Percentiles rank a stretch among this genome's conserved stretches.
Conservation (phyloP, 2,329 filamentous ascomycete species). For the Rhytidhysteron rufulum region DNA sequence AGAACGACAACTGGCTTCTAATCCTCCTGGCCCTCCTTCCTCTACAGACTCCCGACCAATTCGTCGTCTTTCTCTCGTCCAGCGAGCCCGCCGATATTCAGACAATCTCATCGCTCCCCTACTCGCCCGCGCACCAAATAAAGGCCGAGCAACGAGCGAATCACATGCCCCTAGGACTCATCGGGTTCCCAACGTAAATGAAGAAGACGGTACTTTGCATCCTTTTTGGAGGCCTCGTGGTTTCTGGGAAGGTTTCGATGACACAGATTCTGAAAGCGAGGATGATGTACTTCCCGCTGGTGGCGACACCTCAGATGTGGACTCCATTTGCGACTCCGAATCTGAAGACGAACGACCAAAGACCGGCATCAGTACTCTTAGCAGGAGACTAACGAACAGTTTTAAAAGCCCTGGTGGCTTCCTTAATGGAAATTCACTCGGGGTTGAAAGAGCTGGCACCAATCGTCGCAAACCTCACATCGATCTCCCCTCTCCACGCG, state of each 20-base stretch:
- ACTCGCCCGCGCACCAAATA: slow-evolving; percentile 26
- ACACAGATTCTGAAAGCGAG: slow-evolving; percentile 35
- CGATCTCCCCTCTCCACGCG: slow-evolving; percentile 9
- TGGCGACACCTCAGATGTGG: slow-evolving; percentile 44
- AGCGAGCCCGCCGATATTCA: slow-evolving; percentile 45
- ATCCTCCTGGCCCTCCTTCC: slow-evolving; percentile 17
- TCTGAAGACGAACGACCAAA: slow-evolving; percentile 4
- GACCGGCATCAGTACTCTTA: slow-evolving; percentile 18
- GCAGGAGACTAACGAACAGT: slow-evolving; percentile 30
- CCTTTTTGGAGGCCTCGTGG: slow-evolving; percentile 61
- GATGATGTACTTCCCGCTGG: slow-evolving; percentile 39
- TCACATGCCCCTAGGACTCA: slow-evolving; percentile 18
- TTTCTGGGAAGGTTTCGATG: slow-evolving; percentile 59
- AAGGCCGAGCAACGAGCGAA: slow-evolving; percentile 19
- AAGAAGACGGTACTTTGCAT: slow-evolving; percentile 48
- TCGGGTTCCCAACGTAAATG: slow-evolving; percentile 25
- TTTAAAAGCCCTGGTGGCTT: slow-evolving; percentile 43
- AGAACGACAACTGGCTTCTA: slow-evolving; percentile 36
- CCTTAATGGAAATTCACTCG: slow-evolving; percentile 54
- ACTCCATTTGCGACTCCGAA: slow-evolving; percentile 8
- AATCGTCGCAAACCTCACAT: slow-evolving; percentile 41
- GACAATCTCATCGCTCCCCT: slow-evolving; percentile 42
- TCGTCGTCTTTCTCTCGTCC: slow-evolving; percentile 37
- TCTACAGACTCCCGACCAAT: slow-evolving; percentile 32
- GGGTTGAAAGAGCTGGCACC: slow-evolving; percentile 48